Evolutionary conservation across 2,329 filamentous ascomycete species (phyloP).

Genomic region (Pseudovirgaria hyperparasitica): DNA sequence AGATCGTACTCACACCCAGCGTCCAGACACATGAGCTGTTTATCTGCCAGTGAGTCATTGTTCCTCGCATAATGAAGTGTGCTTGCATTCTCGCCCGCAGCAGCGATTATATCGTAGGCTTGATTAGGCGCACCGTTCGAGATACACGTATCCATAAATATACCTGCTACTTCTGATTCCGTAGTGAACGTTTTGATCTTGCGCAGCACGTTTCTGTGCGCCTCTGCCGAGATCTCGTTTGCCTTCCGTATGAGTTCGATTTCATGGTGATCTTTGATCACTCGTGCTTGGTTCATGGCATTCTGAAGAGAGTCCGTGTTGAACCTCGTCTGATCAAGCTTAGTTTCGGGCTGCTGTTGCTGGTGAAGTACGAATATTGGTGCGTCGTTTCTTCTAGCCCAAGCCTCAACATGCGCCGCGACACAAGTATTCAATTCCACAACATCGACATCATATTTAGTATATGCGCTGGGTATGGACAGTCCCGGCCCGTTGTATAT

Average conservation of each 20-base stretch:
- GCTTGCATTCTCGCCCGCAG: conserved; percentile 67
- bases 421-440: conserved; percentile 42
- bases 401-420: conserved; percentile 15
- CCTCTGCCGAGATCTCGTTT: conserved; percentile 65
- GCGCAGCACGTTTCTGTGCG: conserved; percentile 60
- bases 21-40: conserved; percentile 70
- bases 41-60: conserved; percentile 54
- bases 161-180: conserved; percentile 72
- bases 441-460: conserved; percentile 55
- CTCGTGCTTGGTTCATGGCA: conserved; percentile 67
- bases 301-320: conserved; percentile 44
- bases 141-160: conserved; percentile 62
- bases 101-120: conserved; percentile 83
- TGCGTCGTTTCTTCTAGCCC: conserved; percentile 14
- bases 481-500: conserved; percentile 55
- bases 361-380: conserved; percentile 23
- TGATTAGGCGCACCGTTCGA: conserved; percentile 61
- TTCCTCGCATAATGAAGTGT: conserved; percentile 83
- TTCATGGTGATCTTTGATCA: conserved; percentile 76
- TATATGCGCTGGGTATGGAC: conserved; percentile 46
- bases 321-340: conserved; percentile 29
- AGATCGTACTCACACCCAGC: conserved; percentile 75
- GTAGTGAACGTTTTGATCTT: conserved; percentile 51
- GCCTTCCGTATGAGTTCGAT: conserved; percentile 68
- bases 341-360: conserved; percentile 1